These are phyloP conservation scores for Emydomyces testavorans DNA, from an alignment of 2,329 filamentous ascomycete species.

Conservation along the genomic window DNA sequence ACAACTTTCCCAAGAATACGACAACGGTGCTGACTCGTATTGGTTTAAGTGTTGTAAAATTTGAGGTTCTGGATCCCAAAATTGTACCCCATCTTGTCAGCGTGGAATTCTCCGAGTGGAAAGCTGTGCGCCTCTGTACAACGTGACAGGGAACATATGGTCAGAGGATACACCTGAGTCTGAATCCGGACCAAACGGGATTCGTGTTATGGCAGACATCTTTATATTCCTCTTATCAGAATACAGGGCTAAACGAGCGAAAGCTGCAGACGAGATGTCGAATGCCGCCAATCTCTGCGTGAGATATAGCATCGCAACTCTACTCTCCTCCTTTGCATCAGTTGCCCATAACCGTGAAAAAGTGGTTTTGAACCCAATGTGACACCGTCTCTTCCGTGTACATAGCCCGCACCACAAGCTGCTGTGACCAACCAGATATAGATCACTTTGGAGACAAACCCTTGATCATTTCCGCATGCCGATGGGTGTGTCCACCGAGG, in stretches of 20 bases:
- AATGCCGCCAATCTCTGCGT: not conserved
- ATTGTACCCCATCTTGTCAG: not conserved
- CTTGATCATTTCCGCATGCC: not conserved
- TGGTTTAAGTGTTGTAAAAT: not conserved
- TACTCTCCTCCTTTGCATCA: not conserved
- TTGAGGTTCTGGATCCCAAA: not conserved
- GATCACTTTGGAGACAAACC: not conserved
- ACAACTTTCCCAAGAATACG: not conserved
- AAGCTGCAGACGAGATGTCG: not conserved
- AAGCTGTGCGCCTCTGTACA: not conserved
- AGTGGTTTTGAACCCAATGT: not conserved
- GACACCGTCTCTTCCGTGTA: not conserved
- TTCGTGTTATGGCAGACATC: not conserved
- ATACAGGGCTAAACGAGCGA: no score
- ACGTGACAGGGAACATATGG: conserved; percentile 3
- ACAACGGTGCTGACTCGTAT: not conserved
- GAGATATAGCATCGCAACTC: not conserved
- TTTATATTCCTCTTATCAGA: no score
- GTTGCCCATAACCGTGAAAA: not conserved
- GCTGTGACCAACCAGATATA: not conserved
- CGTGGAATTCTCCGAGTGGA: not conserved
- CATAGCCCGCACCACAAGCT: not conserved
- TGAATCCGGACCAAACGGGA: not conserved
- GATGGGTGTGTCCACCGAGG: not conserved
- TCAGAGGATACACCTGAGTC: not conserved